Evolutionary conservation across 352 stramenopile species (phyloP), one percentile per base, ranked within the genome.

Genomic region (Globisporangium heterothallicum): DNA sequence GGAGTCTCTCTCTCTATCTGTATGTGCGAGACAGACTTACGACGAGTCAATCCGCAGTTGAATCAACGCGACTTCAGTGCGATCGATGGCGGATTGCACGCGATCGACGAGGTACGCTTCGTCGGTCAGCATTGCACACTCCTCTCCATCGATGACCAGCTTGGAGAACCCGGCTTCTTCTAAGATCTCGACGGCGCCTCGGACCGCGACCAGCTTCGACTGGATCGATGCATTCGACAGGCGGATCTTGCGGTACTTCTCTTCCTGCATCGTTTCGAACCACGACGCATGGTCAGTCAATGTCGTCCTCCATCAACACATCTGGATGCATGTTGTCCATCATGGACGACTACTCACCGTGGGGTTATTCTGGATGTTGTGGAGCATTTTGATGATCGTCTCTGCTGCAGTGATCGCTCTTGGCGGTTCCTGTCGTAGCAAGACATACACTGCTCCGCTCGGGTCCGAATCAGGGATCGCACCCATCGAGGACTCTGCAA

Each of bases 361-460:
- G 13, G 78, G 78, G 45, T 77, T 84, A 45, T 78, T 70, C 7
- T 82, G 30, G 32, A 89, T 72, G 36, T 89, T 89, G 40, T 49
- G 64, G 29, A 89, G 61, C 63, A 89, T 81, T 54, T 86, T 89
- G 48, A 85, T 69, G 49, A 89, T 66, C 32, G 72, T 85, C 55
- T 89, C 70, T 0, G 73, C 63, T 0, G 75, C 78, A 2, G 65
- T 62, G 35, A 89, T 85, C 26, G 78, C 78, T 12, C 47, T 46
- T 7, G 34, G 1, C 6, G 76, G 64, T 2, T 85, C 70, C 49
- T 89, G 78, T 5, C 74, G 64, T 14, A 89, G 62, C 48, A 89
- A 38, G 19, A 87, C 70, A 38, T 82, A 89, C 32, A 89, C 75
- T 5, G 72, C 78, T 7, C 72, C 64, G 30, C 65, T 74, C 14